Conservation (phyloP, 768 basidiomycete genomes). For the Leucocoprinus birnbaumii region DNA sequence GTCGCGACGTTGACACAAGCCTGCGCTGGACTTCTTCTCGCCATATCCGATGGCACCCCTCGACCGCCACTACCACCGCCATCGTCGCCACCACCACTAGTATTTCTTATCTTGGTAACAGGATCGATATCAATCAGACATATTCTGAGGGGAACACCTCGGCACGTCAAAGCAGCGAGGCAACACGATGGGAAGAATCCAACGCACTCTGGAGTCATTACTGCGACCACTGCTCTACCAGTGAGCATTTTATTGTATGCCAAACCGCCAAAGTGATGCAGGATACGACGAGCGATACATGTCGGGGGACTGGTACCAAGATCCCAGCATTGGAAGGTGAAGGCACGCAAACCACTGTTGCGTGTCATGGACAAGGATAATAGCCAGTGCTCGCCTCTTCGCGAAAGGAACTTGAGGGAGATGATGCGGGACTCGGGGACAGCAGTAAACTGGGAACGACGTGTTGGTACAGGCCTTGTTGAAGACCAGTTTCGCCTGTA, state of each 20-base stretch:
- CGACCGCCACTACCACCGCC: neutral
- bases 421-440: slow-evolving; percentile 32
- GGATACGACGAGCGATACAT: slow-evolving; percentile 40
- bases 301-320: slow-evolving; percentile 25
- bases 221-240: slow-evolving; percentile 32
- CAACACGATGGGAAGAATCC: slow-evolving; percentile 1
- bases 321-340: slow-evolving; percentile 59
- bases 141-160: slow-evolving; percentile 3
- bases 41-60: neutral
- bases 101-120: neutral
- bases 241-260: slow-evolving; percentile 40
- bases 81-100: neutral
- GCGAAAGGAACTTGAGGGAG: slow-evolving; percentile 46
- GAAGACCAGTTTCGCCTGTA: slow-evolving; percentile 52
- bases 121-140: slow-evolving; percentile 10
- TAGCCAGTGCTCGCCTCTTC: slow-evolving; percentile 38
- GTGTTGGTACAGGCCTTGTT: slow-evolving; percentile 28
- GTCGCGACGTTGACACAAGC: slow-evolving; percentile 11
- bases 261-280: slow-evolving; percentile 37
- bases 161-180: slow-evolving; percentile 7
- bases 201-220: slow-evolving; percentile 40
- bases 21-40: slow-evolving; percentile 1
- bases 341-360: slow-evolving; percentile 22
- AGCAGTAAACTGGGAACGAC: slow-evolving; percentile 9
- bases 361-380: slow-evolving; percentile 36